These are phyloP conservation scores for Cardiosporidium cionae DNA, from an alignment of 169 alveolate genomes.

Conservation along the genomic window DNA sequence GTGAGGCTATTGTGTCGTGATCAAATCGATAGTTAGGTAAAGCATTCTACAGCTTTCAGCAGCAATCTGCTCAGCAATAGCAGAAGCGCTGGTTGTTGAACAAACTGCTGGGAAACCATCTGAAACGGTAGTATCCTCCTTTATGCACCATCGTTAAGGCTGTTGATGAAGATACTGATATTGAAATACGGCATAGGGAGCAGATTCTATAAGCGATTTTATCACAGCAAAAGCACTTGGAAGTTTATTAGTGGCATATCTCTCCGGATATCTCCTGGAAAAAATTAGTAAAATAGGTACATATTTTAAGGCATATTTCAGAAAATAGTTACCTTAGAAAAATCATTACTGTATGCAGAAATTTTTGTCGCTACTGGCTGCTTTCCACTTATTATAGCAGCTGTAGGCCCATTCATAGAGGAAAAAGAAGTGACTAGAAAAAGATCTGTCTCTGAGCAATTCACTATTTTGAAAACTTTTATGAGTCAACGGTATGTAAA, in stretches of 20 bases:
- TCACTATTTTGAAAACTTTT: not conserved
- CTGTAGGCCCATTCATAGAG: constrained; percentile 64
- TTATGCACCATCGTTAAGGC: no score
- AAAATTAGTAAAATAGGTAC: constrained; percentile 58
- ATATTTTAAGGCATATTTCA: not conserved
- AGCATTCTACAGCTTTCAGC: constrained; percentile 15
- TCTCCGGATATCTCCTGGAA: constrained; percentile 82
- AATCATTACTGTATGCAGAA: constrained; percentile 12
- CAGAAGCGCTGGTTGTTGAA: constrained; percentile 73
- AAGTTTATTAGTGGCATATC: constrained; percentile 79
- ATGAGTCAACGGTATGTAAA: no score
- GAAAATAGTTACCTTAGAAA: not conserved
- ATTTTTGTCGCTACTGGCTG: constrained; percentile 73
- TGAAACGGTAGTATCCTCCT: constrained; percentile 25
- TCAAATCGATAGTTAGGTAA: no score
- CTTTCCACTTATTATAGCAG: constrained; percentile 70
- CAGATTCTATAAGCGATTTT: constrained; percentile 66
- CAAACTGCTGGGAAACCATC: constrained; percentile 33
- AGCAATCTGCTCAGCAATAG: constrained; percentile 75
- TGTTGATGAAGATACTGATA: no score
- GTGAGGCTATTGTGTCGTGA: no score
- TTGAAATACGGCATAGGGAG: constrained; percentile 20
- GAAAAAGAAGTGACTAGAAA: constrained; percentile 37
- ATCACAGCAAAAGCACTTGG: constrained; percentile 82
- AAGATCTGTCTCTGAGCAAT: not conserved